Conservation (phyloP, 805 yeast species). For the Candida germanica region DNA sequence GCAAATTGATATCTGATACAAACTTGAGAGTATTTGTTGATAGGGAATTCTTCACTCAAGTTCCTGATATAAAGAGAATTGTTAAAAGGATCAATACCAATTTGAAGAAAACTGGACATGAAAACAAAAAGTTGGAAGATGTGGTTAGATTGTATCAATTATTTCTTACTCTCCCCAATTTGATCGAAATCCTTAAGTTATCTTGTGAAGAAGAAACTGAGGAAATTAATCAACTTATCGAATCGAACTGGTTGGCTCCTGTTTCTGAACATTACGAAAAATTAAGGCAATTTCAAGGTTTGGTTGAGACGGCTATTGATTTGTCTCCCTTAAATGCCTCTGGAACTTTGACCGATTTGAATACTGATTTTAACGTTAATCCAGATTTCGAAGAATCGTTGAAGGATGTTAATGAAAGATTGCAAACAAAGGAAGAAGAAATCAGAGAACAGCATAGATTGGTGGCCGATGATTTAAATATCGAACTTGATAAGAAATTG, state of each 20-base stretch:
- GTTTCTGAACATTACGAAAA: constrained; percentile 48
- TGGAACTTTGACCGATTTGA: constrained; percentile 27
- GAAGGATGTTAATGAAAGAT: constrained; percentile 52
- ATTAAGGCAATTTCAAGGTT: constrained; percentile 68
- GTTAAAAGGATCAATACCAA: constrained; percentile 57
- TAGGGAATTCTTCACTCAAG: constrained; percentile 61
- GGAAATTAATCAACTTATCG: constrained; percentile 36
- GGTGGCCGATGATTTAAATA: constrained; percentile 69
- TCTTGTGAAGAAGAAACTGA: constrained; percentile 34
- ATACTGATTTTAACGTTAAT: constrained; percentile 77
- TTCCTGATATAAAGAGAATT: constrained; percentile 81
- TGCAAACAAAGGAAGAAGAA: constrained; percentile 51
- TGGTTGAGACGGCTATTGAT: constrained; percentile 92
- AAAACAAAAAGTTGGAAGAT: constrained; percentile 73
- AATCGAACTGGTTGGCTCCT: constrained; percentile 56
- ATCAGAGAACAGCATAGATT: constrained; percentile 60
- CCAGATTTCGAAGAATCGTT: constrained; percentile 87
- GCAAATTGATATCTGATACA: constrained; percentile 65
- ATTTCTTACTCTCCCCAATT: constrained; percentile 65
- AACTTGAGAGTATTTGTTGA: constrained; percentile 63
- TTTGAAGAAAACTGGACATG: constrained; percentile 29
- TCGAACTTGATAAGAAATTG: constrained; percentile 84
- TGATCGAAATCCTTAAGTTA: constrained; percentile 49
- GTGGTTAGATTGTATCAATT: constrained; percentile 87
- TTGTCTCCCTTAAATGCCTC: constrained; percentile 68